Conservation (phyloP, 345 rosid genomes). For the Angophora floribunda region DNA sequence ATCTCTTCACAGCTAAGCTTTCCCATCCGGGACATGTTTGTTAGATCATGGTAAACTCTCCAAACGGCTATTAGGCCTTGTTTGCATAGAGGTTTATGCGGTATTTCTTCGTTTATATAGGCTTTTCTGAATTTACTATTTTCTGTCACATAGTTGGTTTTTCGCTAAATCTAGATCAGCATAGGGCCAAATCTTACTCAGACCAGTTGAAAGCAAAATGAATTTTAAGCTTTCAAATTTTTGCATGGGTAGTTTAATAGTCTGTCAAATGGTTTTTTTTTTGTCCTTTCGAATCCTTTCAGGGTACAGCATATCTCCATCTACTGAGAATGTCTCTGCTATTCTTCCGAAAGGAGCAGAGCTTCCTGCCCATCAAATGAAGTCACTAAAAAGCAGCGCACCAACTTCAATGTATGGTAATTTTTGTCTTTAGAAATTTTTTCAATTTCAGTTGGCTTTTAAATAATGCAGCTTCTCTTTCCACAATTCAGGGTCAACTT, state of each 20-base stretch:
- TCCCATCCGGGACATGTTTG: background rate
- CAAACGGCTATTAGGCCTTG: background rate
- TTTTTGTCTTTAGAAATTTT: background rate
- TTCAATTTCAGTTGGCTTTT: background rate
- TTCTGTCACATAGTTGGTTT: background rate
- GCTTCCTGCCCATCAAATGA: conserved; percentile 2
- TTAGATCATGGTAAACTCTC: background rate
- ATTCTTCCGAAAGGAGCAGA: conserved; percentile 20
- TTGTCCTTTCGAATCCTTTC: background rate
- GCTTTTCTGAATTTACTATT: background rate
- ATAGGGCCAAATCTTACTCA: background rate
- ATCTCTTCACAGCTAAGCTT: background rate
- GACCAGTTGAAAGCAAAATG: background rate
- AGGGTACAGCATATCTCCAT: conserved; percentile 33
- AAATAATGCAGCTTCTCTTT: background rate
- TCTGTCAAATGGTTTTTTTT: background rate
- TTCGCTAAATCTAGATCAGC: background rate
- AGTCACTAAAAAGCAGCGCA: conserved; percentile 5
- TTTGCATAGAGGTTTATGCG: background rate
- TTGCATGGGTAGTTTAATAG: background rate
- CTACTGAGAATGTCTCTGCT: conserved; percentile 10
- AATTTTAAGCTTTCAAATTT: background rate
- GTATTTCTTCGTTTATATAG: background rate
- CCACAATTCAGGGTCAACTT: background rate
- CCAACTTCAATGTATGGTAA: conserved; percentile 11